Evolutionary conservation across 441 rosid species (phyloP), one percentile per base, ranked within the genome.

Genomic region (Arabidopsis lyrata): DNA sequence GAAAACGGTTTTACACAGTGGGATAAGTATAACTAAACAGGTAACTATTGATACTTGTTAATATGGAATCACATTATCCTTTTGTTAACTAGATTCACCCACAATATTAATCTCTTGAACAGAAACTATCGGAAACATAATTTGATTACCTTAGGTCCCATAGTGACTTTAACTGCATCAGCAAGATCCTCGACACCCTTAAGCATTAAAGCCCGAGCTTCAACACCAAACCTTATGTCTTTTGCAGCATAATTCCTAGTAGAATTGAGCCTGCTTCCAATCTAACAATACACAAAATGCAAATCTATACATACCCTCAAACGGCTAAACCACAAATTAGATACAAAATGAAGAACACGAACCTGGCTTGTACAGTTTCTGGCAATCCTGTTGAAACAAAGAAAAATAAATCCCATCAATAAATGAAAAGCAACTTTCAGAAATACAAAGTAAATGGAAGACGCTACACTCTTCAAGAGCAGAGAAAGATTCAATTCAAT

Each of bases 171-270:
- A 50, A 91, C 97, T 6, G 95, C 89, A 81, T 91, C 93, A 35
- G 95, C 95, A 54, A 91, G 89, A 58, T 91, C 97, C 78, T 88
- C 97, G 8, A 89, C 95, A 48, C 97, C 97, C 69, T 66, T 88
- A 56, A 91, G 95, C 95, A 91, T 91, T 36, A 85, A 44, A 69
- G 93, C 89, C 8, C 97, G 83, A 38, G 90, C 95, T 49, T 91
- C 95, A n/a, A 91, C 95, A 6, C 97, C 92, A 29, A 91, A 90
- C 72, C 41, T 84, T 9, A 88, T 85, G 44, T 91, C 96, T 79
- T 91, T 91, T 6, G 91, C 93, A 9, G 93, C 93, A 88, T 90
- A 91, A 55, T 85, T 86, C 76, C 97, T 84, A 62, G 79, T 77
- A 77, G 93, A 91, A 53, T 32, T 85, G 66, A 86, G 73, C 59